Evolutionary conservation across 2,329 filamentous ascomycete genomes (phyloP).

Genomic region (Colletotrichum brevisporum): DNA sequence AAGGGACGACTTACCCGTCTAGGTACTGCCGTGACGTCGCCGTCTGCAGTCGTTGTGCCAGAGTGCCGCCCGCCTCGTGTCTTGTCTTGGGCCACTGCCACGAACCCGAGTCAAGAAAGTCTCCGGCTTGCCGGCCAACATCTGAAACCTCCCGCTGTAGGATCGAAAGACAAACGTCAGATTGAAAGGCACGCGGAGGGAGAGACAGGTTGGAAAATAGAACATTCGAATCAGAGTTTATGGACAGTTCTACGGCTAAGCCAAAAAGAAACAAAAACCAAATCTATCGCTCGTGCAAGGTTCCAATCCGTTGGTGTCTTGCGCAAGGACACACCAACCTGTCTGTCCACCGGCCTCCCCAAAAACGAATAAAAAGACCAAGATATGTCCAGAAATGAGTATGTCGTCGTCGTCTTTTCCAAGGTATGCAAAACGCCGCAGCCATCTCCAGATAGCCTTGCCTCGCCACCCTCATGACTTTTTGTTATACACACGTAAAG

Average conservation of each 20-base stretch:
- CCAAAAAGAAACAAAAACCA: too few relatives aligned
- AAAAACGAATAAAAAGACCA: too few relatives aligned
- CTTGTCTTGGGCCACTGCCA: not conserved
- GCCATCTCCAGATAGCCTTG: conserved; percentile 10
- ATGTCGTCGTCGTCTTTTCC: conserved; percentile 1
- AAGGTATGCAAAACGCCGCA: conserved; percentile 19
- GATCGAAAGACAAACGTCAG: not conserved
- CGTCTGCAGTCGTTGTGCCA: too few relatives aligned
- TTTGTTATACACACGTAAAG: conserved; percentile 11
- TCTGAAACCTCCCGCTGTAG: not conserved
- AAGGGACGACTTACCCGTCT: too few relatives aligned
- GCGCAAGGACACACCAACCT: not conserved
- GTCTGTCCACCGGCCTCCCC: not conserved
- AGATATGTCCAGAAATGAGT: too few relatives aligned
- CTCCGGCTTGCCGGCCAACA: not conserved
- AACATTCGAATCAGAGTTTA: not conserved
- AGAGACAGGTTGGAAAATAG: not conserved
- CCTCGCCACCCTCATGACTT: not conserved
- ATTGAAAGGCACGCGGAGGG: not conserved
- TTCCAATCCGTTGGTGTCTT: too few relatives aligned
- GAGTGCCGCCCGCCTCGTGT: not conserved
- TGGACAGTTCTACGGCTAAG: not conserved
- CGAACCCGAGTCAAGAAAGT: conserved; percentile 21
- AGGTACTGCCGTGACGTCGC: too few relatives aligned
- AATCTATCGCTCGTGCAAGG: too few relatives aligned